Conservation (phyloP, 2,329 filamentous ascomycete species). For the Tolypocladium amazonense region DNA sequence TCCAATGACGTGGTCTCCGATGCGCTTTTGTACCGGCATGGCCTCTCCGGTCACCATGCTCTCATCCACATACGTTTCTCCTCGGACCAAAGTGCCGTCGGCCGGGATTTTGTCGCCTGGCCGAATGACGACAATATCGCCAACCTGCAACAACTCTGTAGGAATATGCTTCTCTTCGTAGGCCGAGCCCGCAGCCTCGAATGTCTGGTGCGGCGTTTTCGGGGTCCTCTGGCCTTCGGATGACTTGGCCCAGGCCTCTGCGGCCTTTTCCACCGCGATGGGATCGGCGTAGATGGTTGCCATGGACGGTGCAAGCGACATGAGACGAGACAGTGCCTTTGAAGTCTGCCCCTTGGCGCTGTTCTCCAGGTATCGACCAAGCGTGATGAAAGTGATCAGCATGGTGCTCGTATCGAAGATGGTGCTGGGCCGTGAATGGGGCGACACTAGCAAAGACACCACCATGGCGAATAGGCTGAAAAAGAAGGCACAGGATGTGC, state of each 20-base stretch:
- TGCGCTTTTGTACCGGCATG: slow-evolving; percentile 84
- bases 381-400: slow-evolving; percentile 90
- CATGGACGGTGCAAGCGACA: slow-evolving; percentile 95
- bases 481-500: slow-evolving; percentile 91
- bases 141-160: slow-evolving; percentile 87
- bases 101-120: slow-evolving; percentile 96
- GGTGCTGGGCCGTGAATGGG: slow-evolving; percentile 72
- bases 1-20: slow-evolving; percentile 71
- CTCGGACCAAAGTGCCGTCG: slow-evolving; percentile 76
- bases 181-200: slow-evolving; percentile 40
- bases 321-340: slow-evolving; percentile 81
- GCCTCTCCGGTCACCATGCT: slow-evolving; percentile 98
- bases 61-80: slow-evolving; percentile 90
- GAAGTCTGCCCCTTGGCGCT: slow-evolving; percentile 93
- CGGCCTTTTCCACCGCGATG: slow-evolving; percentile 83
- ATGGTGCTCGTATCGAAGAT: slow-evolving; percentile 98
- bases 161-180: slow-evolving; percentile 81
- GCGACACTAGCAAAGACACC: slow-evolving; percentile 63
- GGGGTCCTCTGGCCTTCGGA: slow-evolving; percentile 23
- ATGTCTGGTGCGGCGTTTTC: slow-evolving; percentile 25
- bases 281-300: slow-evolving; percentile 93
- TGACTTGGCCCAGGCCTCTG: slow-evolving; percentile 56
- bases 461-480: slow-evolving; percentile 85
- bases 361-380: slow-evolving; percentile 90
- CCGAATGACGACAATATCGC: slow-evolving; percentile 84